Conservation (phyloP, 352 stramenopile species). For the Pythium brachiatum region DNA sequence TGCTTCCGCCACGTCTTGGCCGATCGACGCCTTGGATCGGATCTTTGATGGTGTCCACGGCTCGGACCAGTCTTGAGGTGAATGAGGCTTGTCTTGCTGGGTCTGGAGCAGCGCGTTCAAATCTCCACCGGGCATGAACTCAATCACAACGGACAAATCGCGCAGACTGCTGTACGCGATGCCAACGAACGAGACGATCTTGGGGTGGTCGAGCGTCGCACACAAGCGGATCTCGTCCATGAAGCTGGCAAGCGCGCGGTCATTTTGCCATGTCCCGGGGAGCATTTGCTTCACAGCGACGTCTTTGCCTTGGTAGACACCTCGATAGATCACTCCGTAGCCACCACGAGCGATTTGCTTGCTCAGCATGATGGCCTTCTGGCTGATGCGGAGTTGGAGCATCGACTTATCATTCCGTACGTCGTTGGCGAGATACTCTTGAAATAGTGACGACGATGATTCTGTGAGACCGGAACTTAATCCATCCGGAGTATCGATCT, state of each 20-base stretch:
- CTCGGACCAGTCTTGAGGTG: neutral
- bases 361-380: conserved; percentile 2
- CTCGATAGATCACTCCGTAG: conserved; percentile 8
- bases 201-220: conserved; percentile 27
- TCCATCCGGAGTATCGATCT: neutral
- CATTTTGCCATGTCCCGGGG: conserved; percentile 16
- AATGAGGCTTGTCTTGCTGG: neutral
- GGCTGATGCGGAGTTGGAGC: neutral
- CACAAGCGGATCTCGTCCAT: conserved; percentile 36
- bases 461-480: no score
- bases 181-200: conserved; percentile 30
- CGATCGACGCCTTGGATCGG: neutral
- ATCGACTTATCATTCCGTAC: conserved; percentile 8
- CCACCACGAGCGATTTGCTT: conserved; percentile 10
- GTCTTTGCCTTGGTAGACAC: neutral
- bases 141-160: conserved; percentile 27
- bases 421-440: conserved; percentile 14
- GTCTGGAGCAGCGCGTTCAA: conserved; percentile 11
- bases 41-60: neutral
- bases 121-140: conserved; percentile 29
- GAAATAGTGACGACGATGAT: no score
- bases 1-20: conserved; percentile 14
- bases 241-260: conserved; percentile 19
- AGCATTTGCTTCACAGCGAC: conserved; percentile 17
- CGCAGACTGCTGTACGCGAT: conserved; percentile 26